Percentiles rank a stretch among this genome's conserved stretches.
Evolutionary conservation across 306 rosid species (phyloP).

Genomic region (Quercus alba): DNA sequence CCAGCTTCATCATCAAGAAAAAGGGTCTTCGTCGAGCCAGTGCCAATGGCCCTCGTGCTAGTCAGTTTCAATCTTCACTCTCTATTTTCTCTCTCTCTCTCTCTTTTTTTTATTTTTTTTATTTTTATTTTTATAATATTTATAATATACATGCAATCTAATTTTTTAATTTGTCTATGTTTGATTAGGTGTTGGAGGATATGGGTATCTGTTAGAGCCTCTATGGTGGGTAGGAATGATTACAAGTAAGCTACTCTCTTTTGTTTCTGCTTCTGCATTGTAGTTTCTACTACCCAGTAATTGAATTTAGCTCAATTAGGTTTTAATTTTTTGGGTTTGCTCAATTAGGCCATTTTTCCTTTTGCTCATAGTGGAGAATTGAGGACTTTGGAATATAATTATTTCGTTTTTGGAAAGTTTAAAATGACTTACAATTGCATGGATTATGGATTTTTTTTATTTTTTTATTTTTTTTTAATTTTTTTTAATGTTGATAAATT

Average conservation of each 20-base stretch:
- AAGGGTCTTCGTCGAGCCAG: constrained; percentile 76
- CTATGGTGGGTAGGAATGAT: constrained; percentile 96
- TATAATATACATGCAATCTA: too few relatives aligned
- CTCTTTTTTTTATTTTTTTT: neutral
- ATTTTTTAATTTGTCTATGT: neutral
- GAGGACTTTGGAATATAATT: too few relatives aligned
- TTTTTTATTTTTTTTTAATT: too few relatives aligned
- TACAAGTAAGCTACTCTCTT: constrained; percentile 52
- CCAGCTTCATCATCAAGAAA: constrained; percentile 88
- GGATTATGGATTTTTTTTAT: too few relatives aligned
- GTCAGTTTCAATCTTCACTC: constrained; percentile 17
- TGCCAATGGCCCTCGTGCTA: constrained; percentile 56
- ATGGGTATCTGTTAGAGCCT: constrained; percentile 77
- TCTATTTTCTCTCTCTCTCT: too few relatives aligned
- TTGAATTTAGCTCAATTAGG: neutral
- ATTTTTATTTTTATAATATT: too few relatives aligned
- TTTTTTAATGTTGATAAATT: too few relatives aligned
- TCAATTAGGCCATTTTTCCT: neutral
- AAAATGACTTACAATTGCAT: too few relatives aligned
- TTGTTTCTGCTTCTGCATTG: neutral
- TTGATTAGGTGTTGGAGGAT: constrained; percentile 72
- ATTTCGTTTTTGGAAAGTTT: too few relatives aligned
- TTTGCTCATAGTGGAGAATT: too few relatives aligned
- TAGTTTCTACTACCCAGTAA: neutral
- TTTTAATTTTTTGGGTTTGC: neutral